phyloP scores from a whole-genome alignment of 148 eudicot species.

The Heliosperma pusillum region DNA sequence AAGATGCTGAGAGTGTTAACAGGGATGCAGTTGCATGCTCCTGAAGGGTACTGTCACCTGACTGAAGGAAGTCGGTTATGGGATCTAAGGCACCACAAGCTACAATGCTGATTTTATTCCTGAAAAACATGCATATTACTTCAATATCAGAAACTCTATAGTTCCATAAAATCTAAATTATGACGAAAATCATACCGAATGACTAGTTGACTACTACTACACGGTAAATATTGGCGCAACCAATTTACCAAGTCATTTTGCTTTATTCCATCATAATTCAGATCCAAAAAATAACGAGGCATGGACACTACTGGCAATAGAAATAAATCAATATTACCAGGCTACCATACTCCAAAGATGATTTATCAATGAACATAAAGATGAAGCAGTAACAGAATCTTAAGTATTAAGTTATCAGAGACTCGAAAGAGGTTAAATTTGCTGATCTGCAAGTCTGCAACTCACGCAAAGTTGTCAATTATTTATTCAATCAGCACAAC shows the following conservation, averaged over 20 bases:
- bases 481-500: conserved; percentile 12
- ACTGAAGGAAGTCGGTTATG: conserved; percentile 56
- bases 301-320: background rate
- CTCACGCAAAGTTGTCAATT: conserved; percentile 28
- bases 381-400: conserved; percentile 21
- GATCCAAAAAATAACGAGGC: background rate
- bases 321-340: background rate
- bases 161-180: too few species aligned
- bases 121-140: conserved; percentile 24
- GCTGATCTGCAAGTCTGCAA: conserved; percentile 29
- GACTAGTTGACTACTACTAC: too few species aligned
- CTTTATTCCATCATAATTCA: background rate
- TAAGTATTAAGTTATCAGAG: conserved; percentile 16
- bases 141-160: conserved; percentile 13
- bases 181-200: too few species aligned
- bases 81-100: conserved; percentile 81
- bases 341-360: background rate
- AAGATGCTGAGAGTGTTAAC: conserved; percentile 85
- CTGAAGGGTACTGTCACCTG: conserved; percentile 48
- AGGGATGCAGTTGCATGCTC: conserved; percentile 83
- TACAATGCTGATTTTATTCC: conserved; percentile 85
- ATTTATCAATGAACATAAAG: background rate
- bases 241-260: background rate
- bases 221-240: too few species aligned
- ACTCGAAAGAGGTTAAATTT: conserved; percentile 13